A percentile compares a stretch with the other conserved stretches of the same genome.
Evolutionary conservation across 2,329 filamentous ascomycete genomes (phyloP).

Genomic region (Aureobasidium namibiae): DNA sequence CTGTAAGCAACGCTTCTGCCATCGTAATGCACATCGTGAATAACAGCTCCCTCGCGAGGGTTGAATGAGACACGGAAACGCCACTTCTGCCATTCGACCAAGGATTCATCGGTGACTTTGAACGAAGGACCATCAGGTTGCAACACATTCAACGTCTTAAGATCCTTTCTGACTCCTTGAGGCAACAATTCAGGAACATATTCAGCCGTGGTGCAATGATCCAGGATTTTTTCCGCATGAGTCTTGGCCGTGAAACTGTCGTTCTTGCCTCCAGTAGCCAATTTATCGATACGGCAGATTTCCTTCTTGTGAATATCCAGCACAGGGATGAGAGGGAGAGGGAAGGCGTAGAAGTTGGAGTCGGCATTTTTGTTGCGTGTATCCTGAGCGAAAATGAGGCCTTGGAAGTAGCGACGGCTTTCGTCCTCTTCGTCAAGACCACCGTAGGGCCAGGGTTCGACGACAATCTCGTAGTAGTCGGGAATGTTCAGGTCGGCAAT

Average conservation of each 20-base stretch:
- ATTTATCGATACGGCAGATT: slow-evolving; percentile 25
- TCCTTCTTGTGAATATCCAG: slow-evolving; percentile 29
- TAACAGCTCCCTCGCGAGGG: slow-evolving; percentile 59
- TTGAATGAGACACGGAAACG: slow-evolving; percentile 62
- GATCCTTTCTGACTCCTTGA: slow-evolving; percentile 31
- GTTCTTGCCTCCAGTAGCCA: slow-evolving; percentile 25
- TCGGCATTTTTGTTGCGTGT: slow-evolving; percentile 35
- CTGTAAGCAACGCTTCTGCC: slow-evolving; percentile 58
- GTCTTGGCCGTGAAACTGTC: slow-evolving; percentile 30
- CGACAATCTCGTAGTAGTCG: slow-evolving; percentile 22
- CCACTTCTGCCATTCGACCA: slow-evolving; percentile 43
- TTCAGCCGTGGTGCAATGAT: slow-evolving; percentile 45
- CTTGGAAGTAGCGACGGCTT: slow-evolving; percentile 24
- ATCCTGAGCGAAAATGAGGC: slow-evolving; percentile 24
- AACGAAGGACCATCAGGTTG: slow-evolving; percentile 66
- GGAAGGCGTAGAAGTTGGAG: slow-evolving; percentile 26
- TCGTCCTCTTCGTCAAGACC: slow-evolving; percentile 23
- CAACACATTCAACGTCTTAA: slow-evolving; percentile 63
- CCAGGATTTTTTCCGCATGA: slow-evolving; percentile 28
- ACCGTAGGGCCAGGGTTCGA: slow-evolving; percentile 27
- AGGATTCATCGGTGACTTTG: slow-evolving; percentile 38
- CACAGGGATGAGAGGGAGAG: slow-evolving; percentile 24
- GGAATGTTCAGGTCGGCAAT: slow-evolving; percentile 24
- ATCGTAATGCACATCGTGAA: slow-evolving; percentile 63
- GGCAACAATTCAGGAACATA: slow-evolving; percentile 37